Base-by-base conservation (phyloP, 345 rosid genomes). In the Draba incana region DNA sequence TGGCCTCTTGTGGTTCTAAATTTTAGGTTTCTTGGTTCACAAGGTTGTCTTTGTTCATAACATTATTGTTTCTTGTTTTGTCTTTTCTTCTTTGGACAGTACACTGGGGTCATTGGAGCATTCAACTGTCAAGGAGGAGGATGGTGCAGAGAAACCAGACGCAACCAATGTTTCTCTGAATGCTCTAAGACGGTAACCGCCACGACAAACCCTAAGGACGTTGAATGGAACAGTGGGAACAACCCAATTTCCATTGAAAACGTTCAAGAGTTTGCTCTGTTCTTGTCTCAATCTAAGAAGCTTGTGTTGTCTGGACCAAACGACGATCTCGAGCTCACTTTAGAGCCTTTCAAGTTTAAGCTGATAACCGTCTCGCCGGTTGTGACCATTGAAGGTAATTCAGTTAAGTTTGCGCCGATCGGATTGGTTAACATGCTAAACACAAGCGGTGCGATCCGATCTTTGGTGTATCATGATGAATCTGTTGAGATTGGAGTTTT, bases 121-220 rank as follows among this genome's bases (percentile, higher is more conserved):
- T 94, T 94, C 53, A 94, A 94, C 77, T 94, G 99, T 80, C 99
- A 94, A 86, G 98, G 99, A 65, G 98, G 99, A 55, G 99, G 98
- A 2, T 94, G 99, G 99, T 70, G 84, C 70, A 84, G 89, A 0
- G 97, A 94, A 75, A 78, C 85, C 8, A 73, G 98, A 31, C 84
- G 90, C 24, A 94, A 92, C 88, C 66, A 84, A 70, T 94, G 93
- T 33, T 81, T 80, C 35, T 85, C 98, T 5, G 56, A 84, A 51
- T 92, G 25, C 69, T 86, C 92, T 33, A 82, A 81, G 39, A 54
- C 51, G 38, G 72, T 91, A 56, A 80, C 88, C 0, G 74, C 92
- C 31, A 79, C 71, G 50, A 88, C 89, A 23, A 88, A 72, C 42
- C 82, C 88, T 0, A 74, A 31, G 4, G 92, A 89, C 67, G 80